Conservation (phyloP, 2,329 filamentous ascomycete genomes). For the Seiridium cupressi region DNA sequence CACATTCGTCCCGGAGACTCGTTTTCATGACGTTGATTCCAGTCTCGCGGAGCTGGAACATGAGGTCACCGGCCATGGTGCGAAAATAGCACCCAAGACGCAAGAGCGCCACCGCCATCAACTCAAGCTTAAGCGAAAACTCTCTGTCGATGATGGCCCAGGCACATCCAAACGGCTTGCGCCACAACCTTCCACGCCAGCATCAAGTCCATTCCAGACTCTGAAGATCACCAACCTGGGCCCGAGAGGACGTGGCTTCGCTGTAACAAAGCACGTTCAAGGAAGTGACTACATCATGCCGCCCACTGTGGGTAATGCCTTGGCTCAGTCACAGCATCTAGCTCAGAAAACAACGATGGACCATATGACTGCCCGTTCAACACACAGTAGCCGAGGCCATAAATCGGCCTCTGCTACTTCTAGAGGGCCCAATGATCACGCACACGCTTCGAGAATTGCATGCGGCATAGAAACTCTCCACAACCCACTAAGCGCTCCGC, state of each 20-base stretch:
- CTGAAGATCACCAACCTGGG: constrained; percentile 18
- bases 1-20: too few relatives aligned
- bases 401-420: too few relatives aligned
- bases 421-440: too few relatives aligned
- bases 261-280: neutral
- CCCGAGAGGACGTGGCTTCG: neutral
- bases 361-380: constrained; percentile 13
- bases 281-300: neutral
- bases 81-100: neutral
- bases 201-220: constrained; percentile 14
- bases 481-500: too few relatives aligned
- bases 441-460: too few relatives aligned
- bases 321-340: neutral
- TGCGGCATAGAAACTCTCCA: too few relatives aligned
- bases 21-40: too few relatives aligned
- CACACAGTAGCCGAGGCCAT: neutral
- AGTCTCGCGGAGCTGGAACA: too few relatives aligned
- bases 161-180: neutral
- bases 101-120: neutral
- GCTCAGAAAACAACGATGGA: constrained; percentile 13
- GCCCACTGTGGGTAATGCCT: neutral
- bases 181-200: neutral
- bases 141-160: neutral
- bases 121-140: neutral
- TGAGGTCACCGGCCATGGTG: neutral